Conservation (phyloP, 148 eudicot species). For the Fagopyrum tataricum region DNA sequence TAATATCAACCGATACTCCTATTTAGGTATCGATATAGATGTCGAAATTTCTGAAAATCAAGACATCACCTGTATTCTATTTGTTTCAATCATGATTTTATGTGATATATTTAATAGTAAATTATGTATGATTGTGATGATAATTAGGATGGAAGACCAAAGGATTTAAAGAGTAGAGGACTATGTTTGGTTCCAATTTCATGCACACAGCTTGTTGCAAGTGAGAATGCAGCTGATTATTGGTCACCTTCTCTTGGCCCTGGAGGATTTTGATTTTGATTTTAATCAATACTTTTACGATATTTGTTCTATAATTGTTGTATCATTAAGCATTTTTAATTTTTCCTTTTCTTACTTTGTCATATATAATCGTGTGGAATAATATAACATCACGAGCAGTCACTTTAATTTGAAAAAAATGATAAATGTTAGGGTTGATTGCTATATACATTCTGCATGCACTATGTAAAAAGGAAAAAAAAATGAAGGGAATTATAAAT, state of each 20-base stretch:
- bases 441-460: constrained; percentile 20
- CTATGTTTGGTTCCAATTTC: constrained; percentile 70
- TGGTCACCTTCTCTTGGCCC: constrained; percentile 60
- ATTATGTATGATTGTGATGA: not conserved
- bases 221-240: constrained; percentile 61
- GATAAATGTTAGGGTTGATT: constrained; percentile 29
- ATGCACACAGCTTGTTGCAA: constrained; percentile 56
- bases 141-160: constrained; percentile 13
- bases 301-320: constrained; percentile 3
- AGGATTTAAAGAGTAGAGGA: constrained; percentile 68
- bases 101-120: not conserved
- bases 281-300: not conserved
- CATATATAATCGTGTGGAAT: constrained; percentile 12
- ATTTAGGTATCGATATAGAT: too few relatives aligned
- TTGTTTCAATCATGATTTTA: not conserved
- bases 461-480: not conserved
- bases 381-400: constrained; percentile 49
- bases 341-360: constrained; percentile 16
- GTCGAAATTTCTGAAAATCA: too few relatives aligned
- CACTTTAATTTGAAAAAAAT: constrained; percentile 16
- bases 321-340: constrained; percentile 7
- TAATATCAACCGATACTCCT: too few relatives aligned
- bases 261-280: constrained; percentile 33
- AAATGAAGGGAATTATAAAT: not conserved
- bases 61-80: not conserved